Percentiles rank a stretch among this genome's conserved stretches.
These are phyloP conservation scores for Fusarium acutatum DNA, from an alignment of 2,329 filamentous ascomycete species.

Conservation along the genomic window DNA sequence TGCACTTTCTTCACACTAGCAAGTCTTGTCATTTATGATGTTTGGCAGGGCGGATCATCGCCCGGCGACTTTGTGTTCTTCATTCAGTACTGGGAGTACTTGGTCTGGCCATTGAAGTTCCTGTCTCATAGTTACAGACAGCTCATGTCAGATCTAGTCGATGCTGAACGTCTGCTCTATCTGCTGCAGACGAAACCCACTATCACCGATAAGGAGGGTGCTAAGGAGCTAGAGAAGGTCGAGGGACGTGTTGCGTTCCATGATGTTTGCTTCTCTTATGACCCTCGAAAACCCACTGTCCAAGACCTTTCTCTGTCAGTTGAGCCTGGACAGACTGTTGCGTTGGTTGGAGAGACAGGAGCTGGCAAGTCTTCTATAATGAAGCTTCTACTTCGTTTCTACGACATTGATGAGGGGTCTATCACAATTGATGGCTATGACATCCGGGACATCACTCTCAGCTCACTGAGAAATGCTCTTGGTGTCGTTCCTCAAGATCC, in stretches of 20 bases:
- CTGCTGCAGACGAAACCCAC: constrained; percentile 67
- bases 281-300: constrained; percentile 60
- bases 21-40: constrained; percentile 31
- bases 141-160: constrained; percentile 60
- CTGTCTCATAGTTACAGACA: constrained; percentile 42
- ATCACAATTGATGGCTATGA: constrained; percentile 68
- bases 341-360: constrained; percentile 69
- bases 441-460: constrained; percentile 65
- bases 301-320: constrained; percentile 58
- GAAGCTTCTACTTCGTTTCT: constrained; percentile 68
- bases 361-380: constrained; percentile 70
- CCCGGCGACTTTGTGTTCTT: constrained; percentile 65
- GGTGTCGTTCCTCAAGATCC: constrained; percentile 73
- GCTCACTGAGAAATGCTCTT: constrained; percentile 65
- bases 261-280: constrained; percentile 64
- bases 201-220: constrained; percentile 58
- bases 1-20: constrained; percentile 49
- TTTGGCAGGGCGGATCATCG: constrained; percentile 26
- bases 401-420: constrained; percentile 62
- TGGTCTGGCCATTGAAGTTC: constrained; percentile 51
- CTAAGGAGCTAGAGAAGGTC: constrained; percentile 53
- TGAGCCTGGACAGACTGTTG: constrained; percentile 63
- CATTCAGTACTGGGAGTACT: constrained; percentile 67
- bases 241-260: constrained; percentile 62
- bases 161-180: constrained; percentile 68